Evolutionary conservation across 2,329 filamentous ascomycete species (phyloP), one percentile per base, ranked within the genome.

Genomic region (Xylaria digitata): DNA sequence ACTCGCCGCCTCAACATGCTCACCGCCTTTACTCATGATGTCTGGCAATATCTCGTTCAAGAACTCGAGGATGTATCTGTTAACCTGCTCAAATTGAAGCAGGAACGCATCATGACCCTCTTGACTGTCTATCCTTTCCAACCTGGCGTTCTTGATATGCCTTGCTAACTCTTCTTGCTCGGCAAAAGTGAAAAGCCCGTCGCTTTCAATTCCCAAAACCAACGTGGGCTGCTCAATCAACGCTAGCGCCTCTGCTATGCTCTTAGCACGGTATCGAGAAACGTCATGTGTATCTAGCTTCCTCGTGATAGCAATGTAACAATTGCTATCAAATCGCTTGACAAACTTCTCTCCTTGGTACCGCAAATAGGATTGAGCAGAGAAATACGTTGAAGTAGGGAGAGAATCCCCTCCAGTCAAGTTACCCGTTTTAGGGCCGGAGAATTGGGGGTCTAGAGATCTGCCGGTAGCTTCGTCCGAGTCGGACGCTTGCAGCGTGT

Each of bases 331-430:
- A 79, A 98, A 99, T 9, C 96, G 92, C 79, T 92, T 94, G 74
- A 98, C 96, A 75, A 99, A 99, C 80, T 99, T 99, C 74, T 91
- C 88, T 63, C 94, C 95, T 80, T 99, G 96, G 80, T 99, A 99
- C 21, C 96, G 92, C 49, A 99, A 87, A 80, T 99, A 99, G 0
- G 94, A 97, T 79, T 99, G 96, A 0, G 96, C 96, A 0, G 96
- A 98, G 81, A 98, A 99, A 80, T 97, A 97, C n/a, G 93, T 96
- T 7, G 90, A 89, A 0, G 88, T 87, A 6, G 86, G 80, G 63
- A 85, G 69, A 69, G 75, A 78, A 62, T 85, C 88, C 76, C 82
- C 84, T 58, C 84, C 85, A 0, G 84, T 83, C 26, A 86, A 75
- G 59, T 81, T 83, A 21, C 81, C 79, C 52, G 78, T 83, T 61